A percentile compares a stretch with the other conserved stretches of the same genome.
Conservation (phyloP, 169 alveolate genomes). For the Plasmodium knowlesi region DNA sequence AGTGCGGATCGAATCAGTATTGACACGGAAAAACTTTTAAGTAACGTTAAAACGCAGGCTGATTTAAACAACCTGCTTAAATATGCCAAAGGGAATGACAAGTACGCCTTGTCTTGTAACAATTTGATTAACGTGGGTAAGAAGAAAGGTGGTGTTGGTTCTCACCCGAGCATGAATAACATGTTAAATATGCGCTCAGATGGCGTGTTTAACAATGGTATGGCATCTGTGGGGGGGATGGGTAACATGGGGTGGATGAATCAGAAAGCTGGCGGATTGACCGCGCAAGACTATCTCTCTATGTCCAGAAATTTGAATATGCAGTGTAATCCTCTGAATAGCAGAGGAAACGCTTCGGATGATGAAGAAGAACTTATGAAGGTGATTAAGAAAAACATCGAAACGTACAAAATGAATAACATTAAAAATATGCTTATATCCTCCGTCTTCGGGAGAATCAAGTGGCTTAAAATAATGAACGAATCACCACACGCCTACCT, state of each 20-base stretch:
- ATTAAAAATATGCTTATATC: slow-evolving; percentile 64
- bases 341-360: slow-evolving; percentile 7
- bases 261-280: background rate
- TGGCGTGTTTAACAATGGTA: background rate
- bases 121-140: slow-evolving; percentile 17
- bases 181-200: slow-evolving; percentile 19
- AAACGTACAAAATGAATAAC: slow-evolving; percentile 64
- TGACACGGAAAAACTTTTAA: slow-evolving; percentile 29
- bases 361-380: slow-evolving; percentile 72
- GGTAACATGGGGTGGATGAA: background rate
- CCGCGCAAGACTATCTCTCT: slow-evolving; percentile 14
- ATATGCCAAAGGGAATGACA: slow-evolving; percentile 33
- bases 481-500: slow-evolving; percentile 73
- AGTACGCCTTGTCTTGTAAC: slow-evolving; percentile 21
- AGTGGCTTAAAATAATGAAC: slow-evolving; percentile 74
- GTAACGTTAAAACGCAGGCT: slow-evolving; percentile 7
- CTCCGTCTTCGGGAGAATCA: slow-evolving; percentile 68
- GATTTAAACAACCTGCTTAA: slow-evolving; percentile 33
- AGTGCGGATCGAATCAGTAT: background rate
- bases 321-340: background rate
- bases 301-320: slow-evolving; percentile 27
- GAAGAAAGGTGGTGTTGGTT: background rate
- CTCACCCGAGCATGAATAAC: background rate
- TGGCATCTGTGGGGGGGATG: background rate
- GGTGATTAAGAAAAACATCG: slow-evolving; percentile 66